Base-by-base conservation (phyloP, 495 filamentous ascomycete species). In the Aspergillus asperescens region DNA sequence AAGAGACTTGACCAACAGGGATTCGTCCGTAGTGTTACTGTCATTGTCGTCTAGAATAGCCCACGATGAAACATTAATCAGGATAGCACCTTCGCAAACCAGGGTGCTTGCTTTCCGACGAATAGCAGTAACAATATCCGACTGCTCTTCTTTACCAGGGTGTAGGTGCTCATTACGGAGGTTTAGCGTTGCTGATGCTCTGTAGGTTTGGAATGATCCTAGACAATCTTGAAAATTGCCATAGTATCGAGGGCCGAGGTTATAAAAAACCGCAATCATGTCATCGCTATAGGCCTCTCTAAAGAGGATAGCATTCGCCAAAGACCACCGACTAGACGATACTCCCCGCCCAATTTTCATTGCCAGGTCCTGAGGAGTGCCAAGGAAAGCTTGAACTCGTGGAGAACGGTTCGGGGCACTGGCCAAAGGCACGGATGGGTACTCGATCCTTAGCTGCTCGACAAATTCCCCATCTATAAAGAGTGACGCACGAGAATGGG, bases 161-260 rank as follows among this genome's bases (percentile, higher is more conserved):
- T 95, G 89, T 20, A 96, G 79, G 43, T 88, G 79, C 62, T 98
- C 93, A 63, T 96, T 96, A 44, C 90, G 86, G 46, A 96, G 76
- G 51, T 92, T 91, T 22, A 98, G 71, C 22, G 87, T 82, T 15
- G 93, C 91, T 20, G 94, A 96, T n/a, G 94, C 90, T 54, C 85
- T 85, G 63, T 97, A 98, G 0, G 93, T 98, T 62, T 96, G 91
- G 61, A 98, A 96, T 13, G 91, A 92, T 8, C 93, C 93, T 18
- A 98, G 76, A 55, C 89, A 90, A 63, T 98, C 93, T 64, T 98
- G 93, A 59, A 92, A 95, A 62, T 96, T 97, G 1, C 93, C 93
- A 65, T 86, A 82, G 60, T 98, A 98, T 28, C 89, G 83, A 18
- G 88, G 84, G 1, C 93, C 91, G 13, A 98, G 82, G 47, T 90